Base-by-base conservation (phyloP, 1,284 basidiomycete species). In the Pulchroboletus neoregius region DNA sequence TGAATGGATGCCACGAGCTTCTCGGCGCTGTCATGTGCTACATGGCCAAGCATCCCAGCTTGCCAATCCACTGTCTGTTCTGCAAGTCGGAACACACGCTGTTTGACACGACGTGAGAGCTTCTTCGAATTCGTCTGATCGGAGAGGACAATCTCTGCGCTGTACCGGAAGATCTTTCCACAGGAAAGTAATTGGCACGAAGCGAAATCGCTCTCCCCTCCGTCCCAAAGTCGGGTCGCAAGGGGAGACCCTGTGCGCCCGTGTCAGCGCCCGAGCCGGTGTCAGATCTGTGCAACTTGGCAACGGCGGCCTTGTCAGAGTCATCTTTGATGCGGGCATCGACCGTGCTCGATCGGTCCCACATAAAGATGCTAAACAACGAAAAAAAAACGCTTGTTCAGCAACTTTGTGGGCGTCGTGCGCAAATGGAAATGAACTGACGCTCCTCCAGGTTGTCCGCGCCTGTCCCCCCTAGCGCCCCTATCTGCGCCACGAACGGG, bases 251-350 rank as follows among this genome's bases (percentile, higher is more conserved):
- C 5, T 33, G 13, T 8, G 44, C 15, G 15, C 36, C 36, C 9
- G 36, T 37, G 23, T 24, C 23, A 37, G 6, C 22, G n/a, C 23
- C 30, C 5, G 15, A 3, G 15, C 24, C 18, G 18, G 12, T 9
- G 15, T 6, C 5, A 8, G 24, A 12, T 9, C 38, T 7, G 5
- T 23, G 12, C 28, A 88, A 69, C 0, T 69, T 58, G 0, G 64
- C 58, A 3, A 88, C 68, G 16, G 84, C 68, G 6, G 65, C 67
- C 30, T 78, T 70, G 54, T 86, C 76, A 1, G 79, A 76, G 15
- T 66, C 68, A 56, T 81, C 73, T 16, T 60, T 55, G 9, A 87
- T 64, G 27, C 85, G 81, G 22, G 70, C 50, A 55, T 88, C 85
- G 47, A 87, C 57, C n/a, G 56, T 62, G 2, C 74, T 72, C 41